Conservation (phyloP, 805 yeast species). For the Suhomyces sp. region DNA sequence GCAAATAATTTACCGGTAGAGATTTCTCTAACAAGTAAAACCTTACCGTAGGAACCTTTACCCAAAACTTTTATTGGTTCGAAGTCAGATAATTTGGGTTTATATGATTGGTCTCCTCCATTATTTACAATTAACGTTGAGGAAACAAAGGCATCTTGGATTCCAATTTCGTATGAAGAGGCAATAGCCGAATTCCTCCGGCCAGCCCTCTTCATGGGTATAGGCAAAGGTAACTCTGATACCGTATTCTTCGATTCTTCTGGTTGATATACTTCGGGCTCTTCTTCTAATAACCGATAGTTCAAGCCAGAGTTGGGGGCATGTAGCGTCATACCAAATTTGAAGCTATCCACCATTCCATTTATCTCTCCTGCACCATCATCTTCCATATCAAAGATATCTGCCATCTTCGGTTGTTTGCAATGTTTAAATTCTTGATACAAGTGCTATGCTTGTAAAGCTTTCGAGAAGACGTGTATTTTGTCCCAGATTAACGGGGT, state of each 20-base stretch:
- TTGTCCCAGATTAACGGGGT: no score
- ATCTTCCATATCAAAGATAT: constrained; percentile 38
- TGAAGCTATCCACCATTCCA: no score
- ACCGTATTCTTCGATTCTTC: constrained; percentile 14
- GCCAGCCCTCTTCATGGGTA: constrained; percentile 14
- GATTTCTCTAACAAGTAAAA: constrained; percentile 38
- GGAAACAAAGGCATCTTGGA: constrained; percentile 31
- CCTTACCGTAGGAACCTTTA: constrained; percentile 46
- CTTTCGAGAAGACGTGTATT: no score
- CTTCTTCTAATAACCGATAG: constrained; percentile 17
- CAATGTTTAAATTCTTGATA: no score
- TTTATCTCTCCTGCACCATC: constrained; percentile 23
- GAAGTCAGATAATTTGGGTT: constrained; percentile 37
- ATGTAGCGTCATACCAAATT: no score
- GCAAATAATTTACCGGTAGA: constrained; percentile 42
- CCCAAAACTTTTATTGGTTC: constrained; percentile 45
- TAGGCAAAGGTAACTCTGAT: constrained; percentile 19
- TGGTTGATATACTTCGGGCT: constrained; percentile 9
- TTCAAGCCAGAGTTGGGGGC: constrained; percentile 20
- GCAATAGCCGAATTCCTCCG: constrained; percentile 25
- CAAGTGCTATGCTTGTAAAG: no score
- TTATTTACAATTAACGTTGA: constrained; percentile 19
- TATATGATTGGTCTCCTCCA: constrained; percentile 12
- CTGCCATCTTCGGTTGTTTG: no score
- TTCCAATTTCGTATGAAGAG: constrained; percentile 37